Conservation (phyloP, 441 rosid genomes). For the Gossypium gossypioides region DNA sequence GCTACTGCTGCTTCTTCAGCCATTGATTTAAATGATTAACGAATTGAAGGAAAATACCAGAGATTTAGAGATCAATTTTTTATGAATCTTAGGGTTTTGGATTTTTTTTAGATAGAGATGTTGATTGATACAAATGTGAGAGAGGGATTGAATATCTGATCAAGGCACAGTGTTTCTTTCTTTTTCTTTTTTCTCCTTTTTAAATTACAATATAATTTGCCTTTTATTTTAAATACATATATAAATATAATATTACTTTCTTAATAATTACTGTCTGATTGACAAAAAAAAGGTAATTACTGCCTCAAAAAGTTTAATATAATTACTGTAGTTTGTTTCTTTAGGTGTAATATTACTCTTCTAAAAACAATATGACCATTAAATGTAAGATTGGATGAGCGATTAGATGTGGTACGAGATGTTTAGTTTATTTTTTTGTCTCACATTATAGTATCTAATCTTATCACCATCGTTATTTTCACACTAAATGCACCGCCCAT, state of each 20-base stretch:
- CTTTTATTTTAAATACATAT: not conserved
- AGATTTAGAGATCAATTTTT: not conserved
- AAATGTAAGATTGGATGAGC: fast-evolving
- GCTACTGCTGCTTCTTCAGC: constrained; percentile 10
- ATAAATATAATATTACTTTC: no score
- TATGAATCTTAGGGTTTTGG: constrained; percentile 15
- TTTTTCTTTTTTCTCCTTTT: not conserved
- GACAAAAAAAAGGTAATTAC: no score
- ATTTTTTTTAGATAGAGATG: not conserved
- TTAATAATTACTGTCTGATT: no score
- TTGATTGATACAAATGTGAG: not conserved
- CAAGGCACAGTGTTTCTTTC: not conserved
- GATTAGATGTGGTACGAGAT: fast-evolving
- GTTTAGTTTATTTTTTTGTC: no score
- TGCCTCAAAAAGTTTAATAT: not conserved
- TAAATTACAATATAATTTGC: not conserved
- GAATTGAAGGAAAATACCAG: not conserved
- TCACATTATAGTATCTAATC: fast-evolving
- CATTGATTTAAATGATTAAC: constrained; percentile 1
- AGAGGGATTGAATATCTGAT: not conserved
- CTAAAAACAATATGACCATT: no score
- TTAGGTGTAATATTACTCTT: not conserved
- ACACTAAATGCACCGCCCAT: fast-evolving
- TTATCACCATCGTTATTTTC: fast-evolving
- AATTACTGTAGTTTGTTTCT: not conserved